A percentile compares a stretch with the other conserved stretches of the same genome.
Evolutionary conservation across 768 basidiomycete species (phyloP).

Genomic region (Saitozyma sp.): DNA sequence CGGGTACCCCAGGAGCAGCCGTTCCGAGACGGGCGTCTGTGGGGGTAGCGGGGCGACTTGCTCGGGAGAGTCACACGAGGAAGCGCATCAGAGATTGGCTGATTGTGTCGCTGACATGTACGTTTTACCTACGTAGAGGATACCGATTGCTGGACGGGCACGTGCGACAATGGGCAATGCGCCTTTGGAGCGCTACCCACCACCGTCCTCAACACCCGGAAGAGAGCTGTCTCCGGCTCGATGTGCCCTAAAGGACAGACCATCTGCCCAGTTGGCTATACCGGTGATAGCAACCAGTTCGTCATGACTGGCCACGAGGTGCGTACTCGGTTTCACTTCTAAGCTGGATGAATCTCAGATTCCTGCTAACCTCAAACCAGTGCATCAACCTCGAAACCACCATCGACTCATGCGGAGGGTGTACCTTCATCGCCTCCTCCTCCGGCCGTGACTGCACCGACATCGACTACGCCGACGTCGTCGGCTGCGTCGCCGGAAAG

Average conservation of each 20-base stretch:
- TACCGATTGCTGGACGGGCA: neutral
- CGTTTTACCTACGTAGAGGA: neutral
- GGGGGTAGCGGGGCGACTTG: conserved; percentile 2
- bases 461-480: conserved; percentile 3
- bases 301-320: too few species aligned
- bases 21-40: conserved; percentile 3
- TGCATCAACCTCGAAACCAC: conserved; percentile 3
- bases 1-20: neutral
- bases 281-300: neutral
- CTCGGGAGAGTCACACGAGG: neutral
- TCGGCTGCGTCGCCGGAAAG: conserved; percentile 1
- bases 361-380: neutral
- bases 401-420: conserved; percentile 9
- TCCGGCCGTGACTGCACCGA: conserved; percentile 7
- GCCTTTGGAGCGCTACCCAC: neutral
- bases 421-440: neutral
- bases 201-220: neutral
- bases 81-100: neutral
- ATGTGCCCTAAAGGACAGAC: neutral
- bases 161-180: neutral
- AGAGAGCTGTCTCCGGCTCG: neutral
- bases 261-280: neutral
- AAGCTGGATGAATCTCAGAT: too few species aligned
- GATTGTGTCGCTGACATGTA: neutral
- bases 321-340: too few species aligned